Base-by-base conservation (phyloP, 257 asterid species). In the Gentiana straminea region DNA sequence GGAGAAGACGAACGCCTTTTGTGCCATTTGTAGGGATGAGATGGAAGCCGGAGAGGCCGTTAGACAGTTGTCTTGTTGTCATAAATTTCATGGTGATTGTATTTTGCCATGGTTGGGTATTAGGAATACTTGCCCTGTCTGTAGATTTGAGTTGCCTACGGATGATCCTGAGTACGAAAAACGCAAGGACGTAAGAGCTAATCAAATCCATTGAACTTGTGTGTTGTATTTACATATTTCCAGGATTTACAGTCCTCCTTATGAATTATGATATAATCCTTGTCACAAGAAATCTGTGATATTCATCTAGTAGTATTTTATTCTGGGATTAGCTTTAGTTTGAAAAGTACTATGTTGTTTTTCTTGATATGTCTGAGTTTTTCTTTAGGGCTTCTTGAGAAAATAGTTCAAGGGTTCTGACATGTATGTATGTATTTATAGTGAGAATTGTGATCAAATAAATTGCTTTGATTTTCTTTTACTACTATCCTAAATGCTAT, bases 51-150 rank as follows among this genome's bases (percentile, higher is more conserved):
- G 78, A n/a, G 77, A 75, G 71, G 68, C 44, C 58, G 78, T 63
- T 0, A 82, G 68, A 63, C 75, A 75, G 73, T 57, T 82, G 54
- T 84, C 86, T 3, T 82, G 91, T 54, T 59, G 63, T 55, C 91
- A 82, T 70, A 66, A 62, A 41, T 79, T 77, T 73, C 86, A 82
- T 49, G 75, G 65, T 7, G 84, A 82, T 56, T 82, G 86, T 59
- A 77, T 82, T 39, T 11, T 70, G 32, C 91, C 86, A 24, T 82
- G 91, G 91, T 73, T 82, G 49, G 77, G 71, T 63, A 39, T 82
- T 64, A 76, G 76, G 66, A 82, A 79, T 55, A 78, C 90, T 9
- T 82, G 90, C 56, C 90, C 90, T 7, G 90, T 82, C 63, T 82
- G 86, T 74, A 71, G 86, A 66, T 69, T 64, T 35, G 86, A 79